These are phyloP conservation scores for Gnomoniopsis sp. DNA, from an alignment of 2,329 filamentous ascomycete genomes.

Conservation along the genomic window DNA sequence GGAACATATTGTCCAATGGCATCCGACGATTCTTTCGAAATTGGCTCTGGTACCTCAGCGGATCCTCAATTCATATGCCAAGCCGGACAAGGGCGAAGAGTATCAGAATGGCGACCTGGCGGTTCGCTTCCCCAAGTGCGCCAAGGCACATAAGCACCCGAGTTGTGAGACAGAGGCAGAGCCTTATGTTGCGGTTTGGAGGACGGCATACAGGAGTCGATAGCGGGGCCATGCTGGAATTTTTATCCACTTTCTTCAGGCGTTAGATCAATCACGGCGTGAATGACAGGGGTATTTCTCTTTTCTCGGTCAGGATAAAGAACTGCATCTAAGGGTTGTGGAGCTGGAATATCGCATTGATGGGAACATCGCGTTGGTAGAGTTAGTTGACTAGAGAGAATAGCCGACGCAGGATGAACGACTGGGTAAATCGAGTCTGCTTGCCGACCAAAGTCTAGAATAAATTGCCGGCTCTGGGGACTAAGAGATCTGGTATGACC, in stretches of 20 bases:
- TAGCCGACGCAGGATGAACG: background rate
- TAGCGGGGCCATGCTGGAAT: conserved; percentile 24
- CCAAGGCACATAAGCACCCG: conserved; percentile 43
- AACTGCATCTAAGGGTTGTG: background rate
- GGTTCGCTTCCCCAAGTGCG: conserved; percentile 74
- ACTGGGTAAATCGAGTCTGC: background rate
- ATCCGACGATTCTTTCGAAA: conserved; percentile 89
- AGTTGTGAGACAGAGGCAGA: conserved; percentile 72
- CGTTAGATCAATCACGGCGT: background rate
- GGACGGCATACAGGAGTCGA: conserved; percentile 44
- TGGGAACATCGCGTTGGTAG: background rate
- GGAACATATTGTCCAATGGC: conserved; percentile 94
- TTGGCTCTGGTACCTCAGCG: conserved; percentile 87
- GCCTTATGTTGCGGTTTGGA: conserved; percentile 46
- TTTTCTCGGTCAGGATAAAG: background rate
- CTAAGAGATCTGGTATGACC: too few species aligned
- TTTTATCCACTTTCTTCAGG: background rate
- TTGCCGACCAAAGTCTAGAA: too few species aligned
- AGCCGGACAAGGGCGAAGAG: conserved; percentile 50
- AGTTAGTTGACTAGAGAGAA: background rate
- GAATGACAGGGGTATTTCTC: background rate
- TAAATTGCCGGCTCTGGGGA: too few species aligned
- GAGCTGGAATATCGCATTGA: background rate
- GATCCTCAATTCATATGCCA: conserved; percentile 74
- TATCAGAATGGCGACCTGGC: conserved; percentile 86